Base-by-base conservation (phyloP, 768 basidiomycete genomes). In the Crepidotus variabilis region DNA sequence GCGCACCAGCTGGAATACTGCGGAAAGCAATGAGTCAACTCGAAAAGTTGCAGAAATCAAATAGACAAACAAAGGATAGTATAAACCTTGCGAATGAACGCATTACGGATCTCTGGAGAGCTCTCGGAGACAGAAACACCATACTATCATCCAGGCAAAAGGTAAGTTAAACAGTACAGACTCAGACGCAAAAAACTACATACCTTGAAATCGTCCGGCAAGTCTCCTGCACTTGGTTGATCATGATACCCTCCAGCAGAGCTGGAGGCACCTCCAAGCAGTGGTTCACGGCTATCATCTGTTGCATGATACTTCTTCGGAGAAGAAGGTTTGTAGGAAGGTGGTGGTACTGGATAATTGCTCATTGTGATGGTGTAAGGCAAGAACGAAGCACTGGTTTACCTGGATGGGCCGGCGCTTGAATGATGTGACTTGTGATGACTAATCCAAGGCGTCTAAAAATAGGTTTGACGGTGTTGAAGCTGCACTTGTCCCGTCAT, bases 201-300 rank as follows among this genome's bases (percentile, higher is more conserved):
- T 57, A 91, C 91, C 82, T 95, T 93, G 83, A 97, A 97, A 70
- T 97, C 95, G 65, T 96, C 94, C 0, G 92, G 92, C 48, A 94
- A 65, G 61, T 94, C 92, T 48, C 82, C 90, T 33, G 73, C 75
- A 23, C 72, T 77, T 5, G 92, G 86, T 62, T 94, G 90, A 72
- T 94, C 83, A 61, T 81, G 90, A 61, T 85, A 78, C n/a, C 74
- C 85, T 16, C 75, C 69, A 45, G 57, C 68, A 43, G 71, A 73
- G 57, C 78, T 75, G 53, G 82, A 76, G 18, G 81, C 69, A 22
- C 79, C 73, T 43, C 76, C 78, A 22, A 90, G 76, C 35, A 92
- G 72, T 1, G 88, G 89, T 58, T 88, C 79, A 1, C 67, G 64
- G 6, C 68, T 65, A 20, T 64, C 60, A n/a, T 77, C 72, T 7